Evolutionary conservation across 75 land plant genomes (phyloP), one percentile per base, ranked within the genome.

Genomic region (Azolla pinnata): DNA sequence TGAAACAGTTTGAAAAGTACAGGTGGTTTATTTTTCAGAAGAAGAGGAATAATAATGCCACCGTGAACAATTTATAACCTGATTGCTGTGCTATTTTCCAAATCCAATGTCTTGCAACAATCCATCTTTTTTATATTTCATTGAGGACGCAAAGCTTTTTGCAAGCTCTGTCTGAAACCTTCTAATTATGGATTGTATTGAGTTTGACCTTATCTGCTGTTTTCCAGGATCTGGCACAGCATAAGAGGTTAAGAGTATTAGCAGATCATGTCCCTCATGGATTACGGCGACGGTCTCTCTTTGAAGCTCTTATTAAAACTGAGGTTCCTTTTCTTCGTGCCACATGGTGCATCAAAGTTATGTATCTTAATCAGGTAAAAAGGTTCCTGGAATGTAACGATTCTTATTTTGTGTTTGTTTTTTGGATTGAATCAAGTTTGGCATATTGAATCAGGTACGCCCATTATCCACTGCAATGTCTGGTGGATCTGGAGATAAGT

Each of bases 211-310:
- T 38, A 38, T 38, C 42, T 38, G 42, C 42, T 8, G 42, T 38
- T 14, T 38, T 38, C 14, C 83, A 93, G 98, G 96, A 85, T 65
- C 62, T 93, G 52, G 87, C 98, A 40, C 96, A 88, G 62, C 84
- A 83, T 33, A 93, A 93, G 74, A 66, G 85, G 47, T 62, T 93
- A 54, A 78, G 82, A 34, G 61, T 73, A 26, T 71, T 93, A 54
- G 83, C 98, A 14, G 96, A 88, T 25, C 90, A 88, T 64, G 85
- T 85, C 20, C 98, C 98, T 29, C 87, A 72, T 81, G 96, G 90
- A 19, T 88, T 70, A 60, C 72, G 81, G 47, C 75, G 69, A 50
- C 86, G 67, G 51, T 31, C 79, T 44, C 80, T 93, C 24, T 79
- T 88, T 73, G 98, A 93, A 74, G 81, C 87, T 60, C 96, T 93